Conservation (phyloP, 139 green algal genomes). For the Klebsormidium nitens region DNA sequence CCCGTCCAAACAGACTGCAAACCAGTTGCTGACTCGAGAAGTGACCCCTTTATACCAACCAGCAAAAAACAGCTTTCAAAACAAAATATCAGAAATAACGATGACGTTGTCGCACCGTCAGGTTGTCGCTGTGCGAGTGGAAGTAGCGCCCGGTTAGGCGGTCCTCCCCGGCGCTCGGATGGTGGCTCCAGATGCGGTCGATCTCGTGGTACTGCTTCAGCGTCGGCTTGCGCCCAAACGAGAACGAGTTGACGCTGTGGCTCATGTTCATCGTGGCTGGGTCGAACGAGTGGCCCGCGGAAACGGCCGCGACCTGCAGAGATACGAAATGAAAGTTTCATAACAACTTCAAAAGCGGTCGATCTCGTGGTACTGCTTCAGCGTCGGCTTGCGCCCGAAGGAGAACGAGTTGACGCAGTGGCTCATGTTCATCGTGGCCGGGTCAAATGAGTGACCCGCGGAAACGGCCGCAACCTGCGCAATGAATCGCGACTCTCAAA, state of each 20-base stretch:
- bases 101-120: conserved; percentile 26
- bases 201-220: conserved; percentile 10
- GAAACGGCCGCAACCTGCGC: conserved; percentile 23
- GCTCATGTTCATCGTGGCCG: conserved; percentile 46
- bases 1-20: too few species aligned
- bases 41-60: too few species aligned
- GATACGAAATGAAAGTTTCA: too few species aligned
- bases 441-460: conserved; percentile 39
- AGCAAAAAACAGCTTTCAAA: too few species aligned
- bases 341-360: too few species aligned
- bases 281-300: conserved; percentile 39
- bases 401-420: conserved; percentile 44
- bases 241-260: conserved; percentile 44
- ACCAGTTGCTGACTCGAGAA: too few species aligned
- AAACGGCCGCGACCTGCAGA: conserved; percentile 26
- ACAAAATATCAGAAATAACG: too few species aligned
- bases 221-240: conserved; percentile 39
- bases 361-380: too few species aligned
- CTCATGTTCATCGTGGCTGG: conserved; percentile 46
- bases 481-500: too few species aligned
- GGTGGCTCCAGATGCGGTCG: neutral
- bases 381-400: too few species aligned
- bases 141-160: conserved; percentile 17
- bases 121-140: conserved; percentile 29
- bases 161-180: conserved; percentile 2